Conservation (phyloP, 1,284 basidiomycete species). For the Cryptococcus hybrid region DNA sequence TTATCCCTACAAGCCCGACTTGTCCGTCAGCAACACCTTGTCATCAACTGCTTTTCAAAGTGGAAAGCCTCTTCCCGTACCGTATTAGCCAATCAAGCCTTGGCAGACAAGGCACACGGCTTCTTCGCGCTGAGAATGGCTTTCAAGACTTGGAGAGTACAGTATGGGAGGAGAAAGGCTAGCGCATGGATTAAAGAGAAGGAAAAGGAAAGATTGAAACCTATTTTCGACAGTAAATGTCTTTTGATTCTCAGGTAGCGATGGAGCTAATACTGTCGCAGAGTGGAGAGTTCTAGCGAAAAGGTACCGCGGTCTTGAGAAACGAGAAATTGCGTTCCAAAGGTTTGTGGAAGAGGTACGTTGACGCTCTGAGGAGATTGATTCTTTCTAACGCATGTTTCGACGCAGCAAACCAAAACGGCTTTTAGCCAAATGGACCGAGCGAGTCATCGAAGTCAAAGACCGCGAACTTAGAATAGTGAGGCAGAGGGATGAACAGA, state of each 20-base stretch:
- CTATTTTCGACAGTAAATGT: slow-evolving; percentile 21
- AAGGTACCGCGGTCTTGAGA: background rate
- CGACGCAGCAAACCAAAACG: slow-evolving; percentile 7
- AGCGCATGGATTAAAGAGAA: slow-evolving; percentile 16
- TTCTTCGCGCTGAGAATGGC: slow-evolving; percentile 36
- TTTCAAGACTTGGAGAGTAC: slow-evolving; percentile 28
- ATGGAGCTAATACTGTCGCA: background rate
- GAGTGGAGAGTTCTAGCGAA: slow-evolving; percentile 13
- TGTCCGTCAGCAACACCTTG: slow-evolving; percentile 16
- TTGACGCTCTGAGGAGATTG: background rate
- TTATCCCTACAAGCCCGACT: slow-evolving; percentile 24
- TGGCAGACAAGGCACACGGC: slow-evolving; percentile 35
- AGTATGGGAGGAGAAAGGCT: slow-evolving; percentile 14
- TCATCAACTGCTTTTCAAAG: slow-evolving; percentile 14
- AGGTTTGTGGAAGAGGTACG: slow-evolving; percentile 17
- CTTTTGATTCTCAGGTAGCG: background rate
- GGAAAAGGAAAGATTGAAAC: slow-evolving; percentile 10
- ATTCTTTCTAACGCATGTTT: background rate
- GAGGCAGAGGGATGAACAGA: slow-evolving; percentile 14
- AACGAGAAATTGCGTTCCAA: slow-evolving; percentile 13
- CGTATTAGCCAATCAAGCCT: slow-evolving; percentile 15
- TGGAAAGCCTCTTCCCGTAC: slow-evolving; percentile 22
- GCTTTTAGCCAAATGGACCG: slow-evolving; percentile 30
- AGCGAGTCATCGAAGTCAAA: slow-evolving; percentile 39
- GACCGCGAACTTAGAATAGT: slow-evolving; percentile 35